Conservation (phyloP, 768 basidiomycete species). For the Termitomyces sp. region DNA sequence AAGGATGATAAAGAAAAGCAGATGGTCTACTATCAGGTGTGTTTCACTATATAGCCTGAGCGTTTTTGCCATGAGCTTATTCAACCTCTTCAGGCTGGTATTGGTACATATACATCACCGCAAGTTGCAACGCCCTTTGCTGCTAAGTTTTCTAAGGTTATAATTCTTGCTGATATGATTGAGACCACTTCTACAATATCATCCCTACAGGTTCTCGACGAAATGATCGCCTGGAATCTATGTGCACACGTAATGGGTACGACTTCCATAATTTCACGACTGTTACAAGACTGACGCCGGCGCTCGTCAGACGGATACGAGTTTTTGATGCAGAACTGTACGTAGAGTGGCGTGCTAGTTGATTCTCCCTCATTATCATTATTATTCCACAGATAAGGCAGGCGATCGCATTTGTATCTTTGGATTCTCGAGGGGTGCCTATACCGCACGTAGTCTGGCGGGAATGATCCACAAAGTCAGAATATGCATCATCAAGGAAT, state of each 20-base stretch:
- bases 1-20: constrained; percentile 45
- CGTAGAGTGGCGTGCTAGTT: background rate
- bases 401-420: constrained; percentile 58
- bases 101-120: constrained; percentile 45
- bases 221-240: constrained; percentile 42
- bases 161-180: background rate
- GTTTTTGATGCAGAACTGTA: constrained; percentile 58
- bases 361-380: background rate
- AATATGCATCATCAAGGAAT: background rate
- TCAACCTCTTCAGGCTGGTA: constrained; percentile 35
- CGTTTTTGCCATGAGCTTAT: background rate
- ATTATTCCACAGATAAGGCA: constrained; percentile 3
- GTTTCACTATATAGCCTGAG: background rate
- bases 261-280: background rate
- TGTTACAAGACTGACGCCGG: background rate
- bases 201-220: constrained; percentile 30
- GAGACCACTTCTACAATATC: background rate
- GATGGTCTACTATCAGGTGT: constrained; percentile 52
- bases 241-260: constrained; percentile 47
- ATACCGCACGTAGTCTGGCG: constrained; percentile 43
- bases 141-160: constrained; percentile 36
- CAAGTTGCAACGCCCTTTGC: constrained; percentile 38
- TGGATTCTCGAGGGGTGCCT: constrained; percentile 62
- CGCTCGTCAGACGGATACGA: constrained; percentile 39
- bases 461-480: constrained; percentile 55